These are phyloP conservation scores for Cubamyces sp. DNA, from an alignment of 768 basidiomycete species.

Conservation along the genomic window DNA sequence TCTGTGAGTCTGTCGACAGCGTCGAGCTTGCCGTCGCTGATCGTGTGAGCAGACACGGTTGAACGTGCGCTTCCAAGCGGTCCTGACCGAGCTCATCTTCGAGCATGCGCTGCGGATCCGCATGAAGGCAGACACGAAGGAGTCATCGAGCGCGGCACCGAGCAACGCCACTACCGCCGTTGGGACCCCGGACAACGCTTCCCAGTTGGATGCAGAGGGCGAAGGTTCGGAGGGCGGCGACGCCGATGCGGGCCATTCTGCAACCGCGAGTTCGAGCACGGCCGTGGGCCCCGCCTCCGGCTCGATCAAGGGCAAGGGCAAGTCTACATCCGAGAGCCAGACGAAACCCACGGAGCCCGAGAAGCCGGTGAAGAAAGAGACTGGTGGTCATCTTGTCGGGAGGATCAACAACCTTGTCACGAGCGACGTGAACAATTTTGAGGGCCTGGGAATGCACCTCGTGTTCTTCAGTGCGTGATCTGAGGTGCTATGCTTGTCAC, in stretches of 20 bases:
- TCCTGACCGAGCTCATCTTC: slow-evolving; percentile 57
- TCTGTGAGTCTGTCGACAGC: slow-evolving; percentile 23
- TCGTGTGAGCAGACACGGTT: slow-evolving; percentile 40
- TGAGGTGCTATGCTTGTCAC: slow-evolving; percentile 31
- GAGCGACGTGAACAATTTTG: slow-evolving; percentile 49
- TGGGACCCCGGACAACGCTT: slow-evolving; percentile 27
- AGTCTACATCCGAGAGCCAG: not conserved
- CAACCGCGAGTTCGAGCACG: slow-evolving; percentile 7
- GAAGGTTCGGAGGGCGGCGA: slow-evolving; percentile 1
- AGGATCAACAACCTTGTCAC: slow-evolving; percentile 81
- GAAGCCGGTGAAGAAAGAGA: not conserved
- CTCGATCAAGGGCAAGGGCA: slow-evolving; percentile 6
- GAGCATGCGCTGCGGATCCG: slow-evolving; percentile 65
- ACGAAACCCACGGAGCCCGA: not conserved
- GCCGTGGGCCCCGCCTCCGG: not conserved
- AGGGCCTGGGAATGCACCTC: not conserved
- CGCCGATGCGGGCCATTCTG: slow-evolving; percentile 8
- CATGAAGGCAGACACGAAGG: slow-evolving; percentile 49
- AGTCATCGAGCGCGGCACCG: not conserved
- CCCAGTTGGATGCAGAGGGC: slow-evolving; percentile 3
- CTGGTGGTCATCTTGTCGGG: slow-evolving; percentile 59
- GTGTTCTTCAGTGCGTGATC: slow-evolving; percentile 39
- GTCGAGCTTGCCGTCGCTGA: not conserved
- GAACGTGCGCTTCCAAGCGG: slow-evolving; percentile 52
- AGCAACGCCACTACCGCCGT: slow-evolving; percentile 25